Base-by-base conservation (phyloP, 2,329 filamentous ascomycete genomes). In the Magnaporthales sp. region DNA sequence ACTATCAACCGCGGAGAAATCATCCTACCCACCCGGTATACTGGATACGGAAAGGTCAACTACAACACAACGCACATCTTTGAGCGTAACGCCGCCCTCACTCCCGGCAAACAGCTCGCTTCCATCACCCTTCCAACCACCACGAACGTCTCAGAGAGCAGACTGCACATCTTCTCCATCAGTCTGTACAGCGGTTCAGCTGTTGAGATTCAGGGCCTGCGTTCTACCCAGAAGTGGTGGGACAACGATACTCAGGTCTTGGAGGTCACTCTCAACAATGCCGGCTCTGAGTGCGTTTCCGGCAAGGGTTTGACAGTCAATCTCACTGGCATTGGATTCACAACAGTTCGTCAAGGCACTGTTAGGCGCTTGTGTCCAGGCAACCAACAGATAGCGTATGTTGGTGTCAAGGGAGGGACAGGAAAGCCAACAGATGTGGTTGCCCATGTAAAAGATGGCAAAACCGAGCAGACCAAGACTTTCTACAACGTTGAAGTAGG, bases 1-100 rank as follows among this genome's bases (percentile, higher is more conserved):
- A 78, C 79, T 10, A 77, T 82, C 68, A 78, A 80, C 65, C 76
- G 77, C 15, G 81, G 81, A 61, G 79, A 82, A 66, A 74, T 84
- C 66, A 75, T 81, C 27, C 78, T 78, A 65, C 79, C 80, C 0
- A 74, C 71, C 66, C 77, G 78, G 60, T 81, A 76, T 70, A 81
- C 79, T 0, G 31, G 54, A 8, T 46, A 70, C 2, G 75, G 77
- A 56, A 75, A 75, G 27, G 78, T 76, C 4, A 79, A 81, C 70
- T 77, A 75, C 69, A 81, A 81, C 68, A 76, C 74, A 3, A 75
- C 77, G 4, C 77, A 80, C 69, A 79, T 83, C 24, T 83, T 80
- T 64, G 80, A 84, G 72, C 76, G 77, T 51, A 78, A 78, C 1
- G 77, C 75, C 0, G 68, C 76, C 2, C 66, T 83, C 9, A 72